phyloP scores from a whole-genome alignment of 2,329 filamentous ascomycete genomes.

The Colletotrichum phormii region DNA sequence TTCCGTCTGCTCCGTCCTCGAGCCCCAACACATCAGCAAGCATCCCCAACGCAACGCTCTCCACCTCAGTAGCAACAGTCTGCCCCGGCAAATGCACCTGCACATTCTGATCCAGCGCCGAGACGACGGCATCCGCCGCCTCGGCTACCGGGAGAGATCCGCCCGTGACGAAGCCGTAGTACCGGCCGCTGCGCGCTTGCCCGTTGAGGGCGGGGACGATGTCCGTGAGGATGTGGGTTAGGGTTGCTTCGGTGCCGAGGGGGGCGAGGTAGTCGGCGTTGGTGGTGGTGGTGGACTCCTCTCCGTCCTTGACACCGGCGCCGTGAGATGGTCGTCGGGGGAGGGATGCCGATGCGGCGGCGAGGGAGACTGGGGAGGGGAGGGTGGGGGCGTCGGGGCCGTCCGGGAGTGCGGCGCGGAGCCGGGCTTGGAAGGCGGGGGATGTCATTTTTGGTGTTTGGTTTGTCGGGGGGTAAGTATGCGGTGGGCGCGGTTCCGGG shows the following conservation, averaged over 20 bases:
- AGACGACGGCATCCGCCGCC: constrained; percentile 87
- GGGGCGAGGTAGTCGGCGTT: constrained; percentile 45
- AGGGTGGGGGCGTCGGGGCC: constrained; percentile 48
- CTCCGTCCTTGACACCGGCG: background rate
- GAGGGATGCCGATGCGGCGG: constrained; percentile 53
- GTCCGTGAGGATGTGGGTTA: constrained; percentile 57
- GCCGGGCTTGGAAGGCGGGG: constrained; percentile 25
- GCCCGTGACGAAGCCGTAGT: constrained; percentile 92
- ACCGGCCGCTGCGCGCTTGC: constrained; percentile 73
- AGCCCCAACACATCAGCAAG: constrained; percentile 74
- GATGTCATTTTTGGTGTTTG: constrained; percentile 1
- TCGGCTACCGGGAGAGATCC: constrained; percentile 82
- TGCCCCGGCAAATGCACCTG: constrained; percentile 84
- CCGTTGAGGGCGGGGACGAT: constrained; percentile 73
- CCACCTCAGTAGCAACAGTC: constrained; percentile 80
- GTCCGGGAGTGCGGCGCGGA: constrained; percentile 23
- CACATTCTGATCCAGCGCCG: constrained; percentile 84
- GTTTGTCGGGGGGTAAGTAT: too few relatives aligned
- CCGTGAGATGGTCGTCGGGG: constrained; percentile 41
- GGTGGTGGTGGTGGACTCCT: constrained; percentile 10
- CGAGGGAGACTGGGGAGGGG: constrained; percentile 49
- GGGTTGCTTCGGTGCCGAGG: constrained; percentile 46
- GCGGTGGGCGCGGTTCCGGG: too few relatives aligned
- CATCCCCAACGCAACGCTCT: constrained; percentile 78
- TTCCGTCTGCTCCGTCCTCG: background rate